phyloP scores from a whole-genome alignment of 2,329 filamentous ascomycete species.

The Colletotrichum siamense region DNA sequence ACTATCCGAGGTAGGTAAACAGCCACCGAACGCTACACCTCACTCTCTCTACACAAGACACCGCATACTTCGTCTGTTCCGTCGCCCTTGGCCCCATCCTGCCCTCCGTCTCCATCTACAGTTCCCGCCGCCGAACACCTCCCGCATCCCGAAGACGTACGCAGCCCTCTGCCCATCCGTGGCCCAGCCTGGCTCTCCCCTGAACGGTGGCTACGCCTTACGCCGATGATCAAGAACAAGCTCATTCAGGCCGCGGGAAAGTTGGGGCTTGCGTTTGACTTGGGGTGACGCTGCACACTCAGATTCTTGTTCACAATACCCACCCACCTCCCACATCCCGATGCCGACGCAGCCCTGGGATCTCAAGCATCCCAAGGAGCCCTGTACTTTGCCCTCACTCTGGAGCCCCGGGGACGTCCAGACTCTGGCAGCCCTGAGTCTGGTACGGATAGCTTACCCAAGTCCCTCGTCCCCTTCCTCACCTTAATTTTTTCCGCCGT shows the following conservation, averaged over 20 bases:
- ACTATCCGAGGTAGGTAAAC: not conserved
- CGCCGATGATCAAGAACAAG: not conserved
- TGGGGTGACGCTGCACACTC: not conserved
- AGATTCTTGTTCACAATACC: not conserved
- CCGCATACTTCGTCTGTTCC: not conserved
- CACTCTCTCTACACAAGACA: not conserved
- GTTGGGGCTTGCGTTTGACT: not conserved
- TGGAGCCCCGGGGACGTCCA: not conserved
- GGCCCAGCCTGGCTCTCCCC: not conserved
- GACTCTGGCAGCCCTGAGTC: not conserved
- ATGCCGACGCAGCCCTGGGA: not conserved
- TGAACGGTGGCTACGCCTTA: not conserved
- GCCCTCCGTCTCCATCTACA: not conserved
- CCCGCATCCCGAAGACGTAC: constrained; percentile 11
- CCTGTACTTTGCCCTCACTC: not conserved
- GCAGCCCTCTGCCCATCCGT: not conserved
- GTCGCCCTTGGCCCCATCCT: not conserved
- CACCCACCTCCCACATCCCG: constrained; percentile 11
- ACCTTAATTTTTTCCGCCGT: not conserved
- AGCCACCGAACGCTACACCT: not conserved
- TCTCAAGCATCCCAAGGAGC: not conserved
- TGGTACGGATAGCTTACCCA: not conserved
- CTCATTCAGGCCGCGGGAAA: not conserved
- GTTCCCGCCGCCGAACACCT: not conserved
- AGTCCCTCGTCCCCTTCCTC: not conserved